phyloP scores from a whole-genome alignment of 208 protist genomes.

The Endotrypanum monterogeii region DNA sequence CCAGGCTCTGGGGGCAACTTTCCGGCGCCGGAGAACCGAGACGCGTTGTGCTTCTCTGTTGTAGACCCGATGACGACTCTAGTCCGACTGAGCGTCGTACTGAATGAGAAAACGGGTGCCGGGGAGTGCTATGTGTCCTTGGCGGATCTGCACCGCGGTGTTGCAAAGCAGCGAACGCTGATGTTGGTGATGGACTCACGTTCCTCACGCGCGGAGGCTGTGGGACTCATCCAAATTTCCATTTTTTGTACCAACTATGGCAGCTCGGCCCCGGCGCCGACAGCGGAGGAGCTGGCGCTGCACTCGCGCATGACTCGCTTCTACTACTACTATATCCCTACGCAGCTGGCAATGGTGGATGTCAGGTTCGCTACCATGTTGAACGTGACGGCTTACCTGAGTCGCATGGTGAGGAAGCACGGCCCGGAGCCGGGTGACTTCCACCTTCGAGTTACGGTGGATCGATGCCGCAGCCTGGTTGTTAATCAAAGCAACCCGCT shows the following conservation, averaged over 20 bases:
- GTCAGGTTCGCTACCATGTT: conserved; percentile 64
- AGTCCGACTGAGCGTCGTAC: conserved; percentile 51
- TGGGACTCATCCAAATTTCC: conserved; percentile 68
- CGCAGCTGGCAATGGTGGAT: conserved; percentile 58
- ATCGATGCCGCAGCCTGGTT: conserved; percentile 42
- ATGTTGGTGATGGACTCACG: conserved; percentile 59
- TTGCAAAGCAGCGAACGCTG: conserved; percentile 56
- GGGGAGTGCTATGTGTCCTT: conserved; percentile 74
- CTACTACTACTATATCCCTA: conserved; percentile 74
- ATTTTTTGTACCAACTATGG: conserved; percentile 56
- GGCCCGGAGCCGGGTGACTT: conserved; percentile 77
- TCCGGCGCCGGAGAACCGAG: conserved; percentile 32
- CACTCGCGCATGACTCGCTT: conserved; percentile 62
- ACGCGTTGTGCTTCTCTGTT: conserved; percentile 47
- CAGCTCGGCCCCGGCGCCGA: conserved; percentile 38
- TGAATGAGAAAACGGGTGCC: conserved; percentile 39
- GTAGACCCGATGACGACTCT: conserved; percentile 42
- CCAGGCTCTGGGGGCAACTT: conserved; percentile 48
- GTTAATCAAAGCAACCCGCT: conserved; percentile 11
- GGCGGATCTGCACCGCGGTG: conserved; percentile 53
- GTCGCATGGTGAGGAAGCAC: conserved; percentile 59
- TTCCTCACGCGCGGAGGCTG: conserved; percentile 36
- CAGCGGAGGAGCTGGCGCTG: conserved; percentile 36
- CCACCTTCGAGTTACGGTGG: conserved; percentile 47
- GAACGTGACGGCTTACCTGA: conserved; percentile 68